Base-by-base conservation (phyloP, 2,329 filamentous ascomycete species). In the Calonectria pteridis region DNA sequence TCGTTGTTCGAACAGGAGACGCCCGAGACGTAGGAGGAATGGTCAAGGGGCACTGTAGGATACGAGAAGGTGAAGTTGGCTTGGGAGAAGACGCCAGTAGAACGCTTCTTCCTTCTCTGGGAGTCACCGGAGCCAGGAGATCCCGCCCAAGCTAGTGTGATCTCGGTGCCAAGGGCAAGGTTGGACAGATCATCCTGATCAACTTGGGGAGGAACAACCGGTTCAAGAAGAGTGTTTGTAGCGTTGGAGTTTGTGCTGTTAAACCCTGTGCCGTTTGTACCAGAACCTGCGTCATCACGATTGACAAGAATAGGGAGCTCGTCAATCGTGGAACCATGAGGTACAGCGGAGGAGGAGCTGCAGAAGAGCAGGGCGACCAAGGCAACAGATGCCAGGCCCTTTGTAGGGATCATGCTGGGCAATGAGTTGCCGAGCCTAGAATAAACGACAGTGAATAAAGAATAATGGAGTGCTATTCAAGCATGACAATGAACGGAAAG, bases 51-150 rank as follows among this genome's bases (percentile, higher is more conserved):
- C 1, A 76, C 28, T 2, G 67, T 29, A 11, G 75, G 75, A 6
- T 75, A 72, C 20, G 0, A 13, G 10, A 75, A 76, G 0, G 75
- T 75, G n/a, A 76, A 76, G 64, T 76, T 76, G 33, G 71, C 67
- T 2, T 74, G 73, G 0, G 73, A 59, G 14, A 76, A 74, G 23
- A 71, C 37, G 3, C 37, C 67, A 5, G 68, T 46, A 14, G 73
- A 58, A 26, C 75, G 75, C 51, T 74, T 75, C 1, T 68, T 35
- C 73, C 50, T 64, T 0, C 64, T 14, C 16, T 40, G 37, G 0
- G 51, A 14, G 3, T 37, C 64, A 1, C 64, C 37, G 3, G 62
- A 58, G 2, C 59, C 46, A 0, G 73, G 43, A 1, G 73, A 53
- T 4, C 75, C 75, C 14, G 75, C 73, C 75, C 75, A 76, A 0